Conservation (phyloP, 352 stramenopile genomes). For the Phytopythium helicoides region DNA sequence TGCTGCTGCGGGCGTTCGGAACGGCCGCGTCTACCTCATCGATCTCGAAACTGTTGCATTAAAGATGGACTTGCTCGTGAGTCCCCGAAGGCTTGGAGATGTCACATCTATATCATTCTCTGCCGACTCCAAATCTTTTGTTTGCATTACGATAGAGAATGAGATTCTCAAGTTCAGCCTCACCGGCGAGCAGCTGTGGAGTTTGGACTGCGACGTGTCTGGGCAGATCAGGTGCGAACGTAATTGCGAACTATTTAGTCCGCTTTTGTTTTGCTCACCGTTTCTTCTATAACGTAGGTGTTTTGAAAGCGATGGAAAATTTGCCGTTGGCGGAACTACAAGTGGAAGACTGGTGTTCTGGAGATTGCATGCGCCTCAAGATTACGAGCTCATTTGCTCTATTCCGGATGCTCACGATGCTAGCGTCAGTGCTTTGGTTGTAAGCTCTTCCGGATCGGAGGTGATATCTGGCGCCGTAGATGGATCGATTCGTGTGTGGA, state of each 20-base stretch:
- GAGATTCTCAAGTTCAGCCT: slow-evolving; percentile 63
- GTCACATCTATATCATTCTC: slow-evolving; percentile 59
- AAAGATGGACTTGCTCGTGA: slow-evolving; percentile 32
- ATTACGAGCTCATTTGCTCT: slow-evolving; percentile 52
- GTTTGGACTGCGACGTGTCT: slow-evolving; percentile 42
- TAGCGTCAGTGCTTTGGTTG: slow-evolving; percentile 58
- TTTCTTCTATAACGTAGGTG: slow-evolving; percentile 22
- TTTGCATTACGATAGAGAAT: slow-evolving; percentile 72
- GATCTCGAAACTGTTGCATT: slow-evolving; percentile 25
- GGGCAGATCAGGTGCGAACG: slow-evolving; percentile 48
- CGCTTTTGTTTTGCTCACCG: background rate
- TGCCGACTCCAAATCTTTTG: slow-evolving; percentile 42
- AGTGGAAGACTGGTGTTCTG: slow-evolving; percentile 66
- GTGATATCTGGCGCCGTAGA: slow-evolving; percentile 62
- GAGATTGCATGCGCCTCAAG: slow-evolving; percentile 44
- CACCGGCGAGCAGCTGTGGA: slow-evolving; percentile 40
- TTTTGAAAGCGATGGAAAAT: slow-evolving; percentile 73
- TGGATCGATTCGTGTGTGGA: slow-evolving; percentile 65
- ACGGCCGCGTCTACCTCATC: slow-evolving; percentile 58
- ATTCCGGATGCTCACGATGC: slow-evolving; percentile 59
- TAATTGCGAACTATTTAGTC: background rate
- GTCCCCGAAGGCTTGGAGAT: slow-evolving; percentile 25
- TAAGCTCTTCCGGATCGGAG: slow-evolving; percentile 47
- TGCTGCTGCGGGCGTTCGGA: slow-evolving; percentile 49
- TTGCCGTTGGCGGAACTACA: slow-evolving; percentile 63